Percentiles rank a stretch among this genome's conserved stretches.
These are phyloP conservation scores for Tuber melanosporum DNA, from an alignment of 495 filamentous ascomycete species.

Conservation along the genomic window DNA sequence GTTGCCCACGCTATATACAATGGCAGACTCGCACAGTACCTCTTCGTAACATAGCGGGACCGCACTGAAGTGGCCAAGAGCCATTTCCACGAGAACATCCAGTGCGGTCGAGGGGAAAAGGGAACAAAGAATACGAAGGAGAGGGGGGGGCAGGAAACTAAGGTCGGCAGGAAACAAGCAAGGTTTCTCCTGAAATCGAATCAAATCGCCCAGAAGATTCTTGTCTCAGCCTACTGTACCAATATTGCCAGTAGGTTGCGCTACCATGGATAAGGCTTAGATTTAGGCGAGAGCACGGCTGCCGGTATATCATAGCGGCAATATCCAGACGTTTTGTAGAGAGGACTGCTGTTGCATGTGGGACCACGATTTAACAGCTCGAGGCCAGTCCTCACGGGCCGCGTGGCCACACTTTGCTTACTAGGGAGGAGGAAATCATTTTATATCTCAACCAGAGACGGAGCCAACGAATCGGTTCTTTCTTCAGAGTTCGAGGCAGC, in stretches of 20 bases:
- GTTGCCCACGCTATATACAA: neutral
- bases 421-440: neutral
- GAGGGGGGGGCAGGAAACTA: neutral
- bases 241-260: neutral
- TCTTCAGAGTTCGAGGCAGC: neutral
- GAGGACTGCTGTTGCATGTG: neutral
- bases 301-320: neutral
- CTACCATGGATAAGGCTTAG: neutral
- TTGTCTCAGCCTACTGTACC: neutral
- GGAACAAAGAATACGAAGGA: neutral
- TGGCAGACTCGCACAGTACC: neutral
- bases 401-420: neutral
- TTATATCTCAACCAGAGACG: neutral
- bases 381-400: neutral
- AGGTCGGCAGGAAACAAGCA: neutral
- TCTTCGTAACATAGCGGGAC: neutral
- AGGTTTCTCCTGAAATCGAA: neutral
- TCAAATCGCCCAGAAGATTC: neutral
- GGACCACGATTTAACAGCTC: neutral
- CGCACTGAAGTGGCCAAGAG: neutral
- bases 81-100: neutral
- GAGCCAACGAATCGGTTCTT: neutral
- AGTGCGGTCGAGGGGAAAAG: neutral
- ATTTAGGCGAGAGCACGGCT: neutral
- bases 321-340: neutral